Conservation (phyloP, 1,284 basidiomycete species). For the Sanghuangporus sanghuang region DNA sequence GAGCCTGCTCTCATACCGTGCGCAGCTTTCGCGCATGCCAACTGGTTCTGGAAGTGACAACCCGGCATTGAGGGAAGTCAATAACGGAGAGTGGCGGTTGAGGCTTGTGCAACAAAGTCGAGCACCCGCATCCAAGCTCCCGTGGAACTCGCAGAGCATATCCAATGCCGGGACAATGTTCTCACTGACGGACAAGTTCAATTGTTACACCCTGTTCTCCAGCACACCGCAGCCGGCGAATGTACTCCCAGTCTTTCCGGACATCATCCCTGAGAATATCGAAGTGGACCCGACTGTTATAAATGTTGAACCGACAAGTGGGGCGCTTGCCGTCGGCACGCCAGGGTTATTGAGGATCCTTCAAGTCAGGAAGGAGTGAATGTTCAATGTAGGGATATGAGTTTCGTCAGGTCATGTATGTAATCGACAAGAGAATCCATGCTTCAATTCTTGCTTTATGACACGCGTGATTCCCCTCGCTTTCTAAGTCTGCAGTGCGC, state of each 20-base stretch:
- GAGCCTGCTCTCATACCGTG: slow-evolving; percentile 3
- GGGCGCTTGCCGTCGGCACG: neutral
- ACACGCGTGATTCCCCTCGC: no score
- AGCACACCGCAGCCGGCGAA: neutral
- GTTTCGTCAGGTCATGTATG: no score
- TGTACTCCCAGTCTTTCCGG: neutral
- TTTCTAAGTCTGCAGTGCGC: no score
- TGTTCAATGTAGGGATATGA: no score
- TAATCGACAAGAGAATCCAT: no score
- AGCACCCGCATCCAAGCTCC: slow-evolving; percentile 1
- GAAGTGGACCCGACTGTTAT: neutral
- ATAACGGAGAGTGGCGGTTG: neutral
- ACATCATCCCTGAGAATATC: neutral
- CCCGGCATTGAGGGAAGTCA: neutral
- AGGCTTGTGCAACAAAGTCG: neutral
- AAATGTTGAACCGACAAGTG: slow-evolving; percentile 2
- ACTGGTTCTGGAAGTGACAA: no score
- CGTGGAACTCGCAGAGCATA: slow-evolving; percentile 8
- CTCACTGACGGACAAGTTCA: slow-evolving; percentile 3
- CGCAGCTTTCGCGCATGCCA: slow-evolving; percentile 1
- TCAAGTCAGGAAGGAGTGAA: neutral
- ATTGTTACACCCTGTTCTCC: slow-evolving; percentile 1
- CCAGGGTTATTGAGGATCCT: neutral
- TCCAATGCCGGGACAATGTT: slow-evolving; percentile 9
- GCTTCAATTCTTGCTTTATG: no score